These are phyloP conservation scores for Casuarina cunninghamiana DNA, from an alignment of 306 rosid genomes.

Conservation along the genomic window DNA sequence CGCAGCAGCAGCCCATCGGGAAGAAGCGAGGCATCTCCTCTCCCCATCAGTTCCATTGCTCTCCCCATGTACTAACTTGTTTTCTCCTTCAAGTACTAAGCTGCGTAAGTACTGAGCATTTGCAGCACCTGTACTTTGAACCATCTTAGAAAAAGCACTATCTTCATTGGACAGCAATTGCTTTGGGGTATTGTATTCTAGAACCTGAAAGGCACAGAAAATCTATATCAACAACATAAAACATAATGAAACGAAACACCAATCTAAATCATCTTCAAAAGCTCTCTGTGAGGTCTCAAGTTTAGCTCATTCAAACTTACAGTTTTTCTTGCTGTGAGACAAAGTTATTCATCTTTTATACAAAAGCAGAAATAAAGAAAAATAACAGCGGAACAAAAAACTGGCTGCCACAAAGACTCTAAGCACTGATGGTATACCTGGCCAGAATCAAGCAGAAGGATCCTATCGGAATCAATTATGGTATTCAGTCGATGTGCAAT, in stretches of 20 bases:
- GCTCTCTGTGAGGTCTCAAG: not conserved
- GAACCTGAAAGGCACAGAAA: conserved; percentile 45
- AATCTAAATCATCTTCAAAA: conserved; percentile 11
- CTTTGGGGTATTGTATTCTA: conserved; percentile 64
- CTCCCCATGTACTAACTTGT: conserved; percentile 21
- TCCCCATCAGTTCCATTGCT: conserved; percentile 25
- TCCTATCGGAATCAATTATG: conserved; percentile 71
- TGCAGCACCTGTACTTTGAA: conserved; percentile 84
- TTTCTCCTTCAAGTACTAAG: conserved; percentile 44
- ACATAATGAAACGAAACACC: conserved; percentile 4
- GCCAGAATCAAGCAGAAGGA: conserved; percentile 75
- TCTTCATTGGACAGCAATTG: conserved; percentile 54
- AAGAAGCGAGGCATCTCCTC: conserved; percentile 41
- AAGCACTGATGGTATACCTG: conserved; percentile 43
- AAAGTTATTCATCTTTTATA: not conserved
- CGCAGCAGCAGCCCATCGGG: conserved; percentile 65
- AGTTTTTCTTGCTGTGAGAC: not conserved
- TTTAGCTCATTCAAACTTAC: conserved; percentile 15
- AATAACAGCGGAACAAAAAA: not conserved
- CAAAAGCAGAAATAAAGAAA: not conserved
- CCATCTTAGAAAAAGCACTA: conserved; percentile 74
- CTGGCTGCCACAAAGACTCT: not conserved
- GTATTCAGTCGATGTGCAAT: conserved; percentile 91
- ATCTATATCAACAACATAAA: not conserved
- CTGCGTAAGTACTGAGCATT: conserved; percentile 72